Evolutionary conservation across 2,329 filamentous ascomycete species (phyloP), one percentile per base, ranked within the genome.

Genomic region (Colletotrichum cordylinicola): DNA sequence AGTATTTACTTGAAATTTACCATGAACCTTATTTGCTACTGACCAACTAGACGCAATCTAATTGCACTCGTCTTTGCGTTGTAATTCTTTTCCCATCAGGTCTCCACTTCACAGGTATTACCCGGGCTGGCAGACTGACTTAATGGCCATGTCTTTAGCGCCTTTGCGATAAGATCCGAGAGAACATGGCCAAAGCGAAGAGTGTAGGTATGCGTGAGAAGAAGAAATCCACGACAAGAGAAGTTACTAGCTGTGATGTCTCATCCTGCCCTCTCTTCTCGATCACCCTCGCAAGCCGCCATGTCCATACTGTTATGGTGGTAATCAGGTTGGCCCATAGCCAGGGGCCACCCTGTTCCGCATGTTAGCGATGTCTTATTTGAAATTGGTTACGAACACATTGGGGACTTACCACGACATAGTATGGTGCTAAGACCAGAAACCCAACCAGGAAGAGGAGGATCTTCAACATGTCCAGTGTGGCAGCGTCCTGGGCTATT

Each of bases 281-380:
- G 10, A 21, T 6, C 8, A 56, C 65, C 27, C 65, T 67, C n/a
- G 65, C 65, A 21, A 66, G 37, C 8, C 62, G 37, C 62, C 62
- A 66, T 9, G 62, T 66, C 62, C 62, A 66, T 4, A 16, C 52
- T 8, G 62, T 24, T 21, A 39, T 66, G 13, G 62, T 66, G 1
- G 43, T 31, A 5, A 66, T 29, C 18, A 66, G 8, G 35, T 52
- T 66, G 37, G 21, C 62, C 62, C 62, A 66, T 21, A 52, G 15
- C 62, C 39, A 66, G 16, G 62, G 37, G 15, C 62, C 62, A n/a
- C 33, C 35, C 39, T 66, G 10, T 8, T 21, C 4, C n/a, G 43
- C 6, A 21, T 4, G 43, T 48, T 7, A 48, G 43, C 43, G n/a
- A 48, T 2, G 2, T 21, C 43, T 21, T 21, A 10, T 4, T 48